Conservation (phyloP, 2,329 filamentous ascomycete genomes). For the Ophiostoma pallidulum region DNA sequence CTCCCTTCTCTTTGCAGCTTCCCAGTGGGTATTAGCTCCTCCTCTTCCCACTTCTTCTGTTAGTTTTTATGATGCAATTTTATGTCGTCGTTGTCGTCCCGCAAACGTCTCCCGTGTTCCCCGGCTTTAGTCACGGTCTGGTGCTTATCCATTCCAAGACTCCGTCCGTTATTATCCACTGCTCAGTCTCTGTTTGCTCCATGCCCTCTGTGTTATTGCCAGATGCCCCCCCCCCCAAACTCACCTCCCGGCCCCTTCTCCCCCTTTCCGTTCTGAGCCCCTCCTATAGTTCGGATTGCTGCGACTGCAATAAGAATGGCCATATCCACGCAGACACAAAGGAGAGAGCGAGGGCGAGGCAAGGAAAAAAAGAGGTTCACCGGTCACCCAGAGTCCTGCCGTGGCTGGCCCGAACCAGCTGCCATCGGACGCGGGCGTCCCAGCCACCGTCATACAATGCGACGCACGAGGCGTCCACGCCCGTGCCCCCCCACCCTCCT, state of each 20-base stretch:
- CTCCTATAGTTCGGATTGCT: constrained; percentile 1
- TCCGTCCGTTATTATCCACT: no score
- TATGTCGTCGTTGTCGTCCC: no score
- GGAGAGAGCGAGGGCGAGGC: no score
- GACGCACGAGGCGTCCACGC: no score
- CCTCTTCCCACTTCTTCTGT: neutral
- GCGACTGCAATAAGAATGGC: neutral
- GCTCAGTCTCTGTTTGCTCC: neutral
- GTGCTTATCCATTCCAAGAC: neutral
- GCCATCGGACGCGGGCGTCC: neutral
- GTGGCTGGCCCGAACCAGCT: neutral
- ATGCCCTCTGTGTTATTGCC: neutral
- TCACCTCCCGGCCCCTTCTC: no score
- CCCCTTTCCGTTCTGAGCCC: no score
- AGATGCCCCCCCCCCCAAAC: no score
- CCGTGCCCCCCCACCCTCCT: no score
- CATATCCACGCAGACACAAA: no score
- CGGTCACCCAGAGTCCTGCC: constrained; percentile 5
- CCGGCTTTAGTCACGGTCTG: neutral
- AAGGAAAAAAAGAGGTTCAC: neutral
- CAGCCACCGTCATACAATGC: no score
- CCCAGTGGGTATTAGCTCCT: neutral
- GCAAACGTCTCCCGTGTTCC: constrained; percentile 2
- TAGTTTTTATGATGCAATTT: neutral
- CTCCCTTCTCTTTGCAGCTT: neutral